A percentile compares a stretch with the other conserved stretches of the same genome.
phyloP scores from a whole-genome alignment of 768 basidiomycete genomes.

The Xerocomus brunneocitrinus region DNA sequence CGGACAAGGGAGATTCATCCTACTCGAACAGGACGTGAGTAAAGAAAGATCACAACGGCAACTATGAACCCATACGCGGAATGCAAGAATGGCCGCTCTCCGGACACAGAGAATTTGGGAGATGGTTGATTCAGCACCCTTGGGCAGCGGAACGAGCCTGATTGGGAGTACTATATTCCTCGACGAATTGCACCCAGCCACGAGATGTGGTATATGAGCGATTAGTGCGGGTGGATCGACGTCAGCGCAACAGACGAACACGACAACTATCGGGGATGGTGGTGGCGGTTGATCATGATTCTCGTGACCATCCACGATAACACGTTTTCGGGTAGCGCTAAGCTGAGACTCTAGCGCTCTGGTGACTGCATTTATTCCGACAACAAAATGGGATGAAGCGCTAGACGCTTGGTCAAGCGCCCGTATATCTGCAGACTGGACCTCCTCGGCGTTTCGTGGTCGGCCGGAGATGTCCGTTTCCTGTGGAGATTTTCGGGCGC shows the following conservation, averaged over 20 bases:
- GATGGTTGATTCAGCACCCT: constrained; percentile 58
- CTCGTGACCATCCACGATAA: constrained; percentile 1
- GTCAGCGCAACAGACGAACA: constrained; percentile 74
- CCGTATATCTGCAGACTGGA: background rate
- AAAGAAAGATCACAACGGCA: background rate
- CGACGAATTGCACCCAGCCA: constrained; percentile 68
- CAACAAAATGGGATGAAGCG: constrained; percentile 37
- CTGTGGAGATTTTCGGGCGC: constrained; percentile 14
- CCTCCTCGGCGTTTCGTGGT: background rate
- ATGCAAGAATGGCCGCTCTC: constrained; percentile 59
- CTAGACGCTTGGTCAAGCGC: background rate
- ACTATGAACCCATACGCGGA: constrained; percentile 50
- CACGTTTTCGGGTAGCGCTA: constrained; percentile 24
- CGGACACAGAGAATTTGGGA: constrained; percentile 62
- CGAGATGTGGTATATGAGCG: constrained; percentile 70
- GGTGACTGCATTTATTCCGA: constrained; percentile 83
- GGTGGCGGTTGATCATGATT: background rate
- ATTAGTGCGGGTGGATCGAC: constrained; percentile 68
- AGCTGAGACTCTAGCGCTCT: constrained; percentile 62
- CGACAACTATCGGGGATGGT: constrained; percentile 26
- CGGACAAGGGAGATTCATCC: constrained; percentile 41
- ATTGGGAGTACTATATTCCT: constrained; percentile 31
- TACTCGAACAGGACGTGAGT: constrained; percentile 15
- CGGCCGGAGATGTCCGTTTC: background rate
- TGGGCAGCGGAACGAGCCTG: constrained; percentile 61